These are phyloP conservation scores for Termitomyces sp. DNA, from an alignment of 768 basidiomycete genomes.

Conservation along the genomic window DNA sequence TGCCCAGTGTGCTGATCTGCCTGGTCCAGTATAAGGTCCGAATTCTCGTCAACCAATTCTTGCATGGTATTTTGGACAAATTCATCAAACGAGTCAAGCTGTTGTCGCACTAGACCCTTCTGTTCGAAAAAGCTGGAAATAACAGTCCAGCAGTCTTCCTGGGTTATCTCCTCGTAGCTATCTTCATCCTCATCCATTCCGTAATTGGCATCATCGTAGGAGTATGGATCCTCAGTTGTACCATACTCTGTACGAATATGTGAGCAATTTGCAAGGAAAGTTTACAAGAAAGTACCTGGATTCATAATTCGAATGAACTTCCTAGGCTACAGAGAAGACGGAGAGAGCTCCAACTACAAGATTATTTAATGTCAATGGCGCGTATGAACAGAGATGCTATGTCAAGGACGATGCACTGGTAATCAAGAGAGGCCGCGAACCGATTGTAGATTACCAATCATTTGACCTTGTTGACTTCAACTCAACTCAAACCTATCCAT, in stretches of 20 bases:
- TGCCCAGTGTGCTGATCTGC: slow-evolving; percentile 94
- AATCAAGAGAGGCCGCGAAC: neutral
- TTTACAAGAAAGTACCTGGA: slow-evolving; percentile 44
- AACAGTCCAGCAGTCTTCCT: slow-evolving; percentile 94
- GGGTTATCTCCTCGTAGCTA: slow-evolving; percentile 75
- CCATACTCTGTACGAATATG: slow-evolving; percentile 41
- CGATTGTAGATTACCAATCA: slow-evolving; percentile 24
- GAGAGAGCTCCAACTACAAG: neutral
- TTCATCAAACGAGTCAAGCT: slow-evolving; percentile 97
- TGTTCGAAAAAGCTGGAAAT: slow-evolving; percentile 96
- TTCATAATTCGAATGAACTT: slow-evolving; percentile 31
- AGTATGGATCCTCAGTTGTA: slow-evolving; percentile 46
- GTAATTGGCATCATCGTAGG: slow-evolving; percentile 60
- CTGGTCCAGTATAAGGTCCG: slow-evolving; percentile 95
- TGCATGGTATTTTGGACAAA: slow-evolving; percentile 99
- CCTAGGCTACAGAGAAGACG: neutral
- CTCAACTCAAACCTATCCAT: too few species aligned
- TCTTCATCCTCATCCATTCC: slow-evolving; percentile 54
- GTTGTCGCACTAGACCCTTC: slow-evolving; percentile 96
- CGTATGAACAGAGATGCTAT: slow-evolving; percentile 1
- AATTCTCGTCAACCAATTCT: slow-evolving; percentile 95
- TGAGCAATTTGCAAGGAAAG: slow-evolving; percentile 29
- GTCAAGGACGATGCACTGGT: neutral
- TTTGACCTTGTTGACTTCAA: slow-evolving; percentile 24
- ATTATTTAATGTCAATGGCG: neutral